Percentiles rank a stretch among this genome's conserved stretches.
These are phyloP conservation scores for Hemisphaericaspora nanyangensis DNA, from an alignment of 805 yeast species.

Conservation along the genomic window DNA sequence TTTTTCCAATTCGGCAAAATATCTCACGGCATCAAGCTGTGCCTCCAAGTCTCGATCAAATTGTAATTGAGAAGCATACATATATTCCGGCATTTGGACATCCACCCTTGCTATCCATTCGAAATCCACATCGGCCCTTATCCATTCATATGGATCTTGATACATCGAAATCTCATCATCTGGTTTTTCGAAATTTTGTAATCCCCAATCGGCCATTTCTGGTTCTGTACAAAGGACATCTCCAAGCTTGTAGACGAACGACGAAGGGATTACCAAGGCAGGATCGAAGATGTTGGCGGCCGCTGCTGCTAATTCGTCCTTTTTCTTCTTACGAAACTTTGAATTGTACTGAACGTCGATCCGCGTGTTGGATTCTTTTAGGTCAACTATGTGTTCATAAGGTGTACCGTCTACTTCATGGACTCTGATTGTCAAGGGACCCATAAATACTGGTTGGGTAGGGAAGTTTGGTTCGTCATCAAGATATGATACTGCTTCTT, in stretches of 20 bases:
- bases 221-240: constrained; percentile 61
- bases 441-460: constrained; percentile 62
- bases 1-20: constrained; percentile 58
- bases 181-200: constrained; percentile 64
- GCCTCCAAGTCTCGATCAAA: constrained; percentile 97
- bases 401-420: constrained; percentile 99
- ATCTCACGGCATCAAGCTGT: constrained; percentile 76
- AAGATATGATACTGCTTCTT: constrained; percentile 40
- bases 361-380: constrained; percentile 80
- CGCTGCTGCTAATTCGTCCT: constrained; percentile 43
- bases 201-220: constrained; percentile 69
- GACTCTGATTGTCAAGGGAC: constrained; percentile 94
- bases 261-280: constrained; percentile 41
- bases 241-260: constrained; percentile 47
- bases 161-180: constrained; percentile 68
- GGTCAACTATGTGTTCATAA: constrained; percentile 92
- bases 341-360: constrained; percentile 94
- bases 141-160: constrained; percentile 95
- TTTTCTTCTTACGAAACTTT: constrained; percentile 77
- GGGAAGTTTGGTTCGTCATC: constrained; percentile 40
- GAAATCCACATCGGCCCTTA: constrained; percentile 94
- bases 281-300: too few relatives aligned
- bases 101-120: constrained; percentile 90
- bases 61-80: constrained; percentile 90
- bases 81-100: constrained; percentile 87